Conservation (phyloP, 805 yeast genomes). For the Yarrowia yakushimensis region DNA sequence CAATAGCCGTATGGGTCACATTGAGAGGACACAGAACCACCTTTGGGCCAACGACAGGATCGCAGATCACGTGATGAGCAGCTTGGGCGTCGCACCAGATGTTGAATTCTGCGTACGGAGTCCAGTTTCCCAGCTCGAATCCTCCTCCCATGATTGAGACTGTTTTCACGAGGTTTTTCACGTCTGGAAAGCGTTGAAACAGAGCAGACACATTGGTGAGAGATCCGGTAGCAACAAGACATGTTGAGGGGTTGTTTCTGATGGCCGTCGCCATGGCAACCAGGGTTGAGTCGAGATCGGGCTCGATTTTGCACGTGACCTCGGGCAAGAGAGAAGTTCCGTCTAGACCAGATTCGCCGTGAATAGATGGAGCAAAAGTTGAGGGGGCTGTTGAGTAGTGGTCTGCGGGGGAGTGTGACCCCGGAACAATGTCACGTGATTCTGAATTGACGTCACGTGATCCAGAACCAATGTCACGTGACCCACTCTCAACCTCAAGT, state of each 20-base stretch:
- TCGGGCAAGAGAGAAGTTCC: conserved; percentile 62
- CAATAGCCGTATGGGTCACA: conserved; percentile 63
- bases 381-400: conserved; percentile 54
- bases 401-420: conserved; percentile 27
- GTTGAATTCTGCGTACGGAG: conserved; percentile 68
- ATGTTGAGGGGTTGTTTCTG: conserved; percentile 47
- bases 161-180: conserved; percentile 47
- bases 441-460: background rate
- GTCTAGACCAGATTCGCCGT: conserved; percentile 73
- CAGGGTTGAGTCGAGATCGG: conserved; percentile 41
- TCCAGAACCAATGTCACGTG: too few species aligned
- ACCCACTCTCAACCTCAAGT: background rate
- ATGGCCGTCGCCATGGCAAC: conserved; percentile 46
- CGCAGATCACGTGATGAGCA: conserved; percentile 54
- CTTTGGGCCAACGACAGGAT: conserved; percentile 47
- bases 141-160: conserved; percentile 80
- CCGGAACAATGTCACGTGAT: too few species aligned
- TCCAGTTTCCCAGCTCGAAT: conserved; percentile 45
- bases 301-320: conserved; percentile 40
- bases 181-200: conserved; percentile 52
- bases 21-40: conserved; percentile 62
- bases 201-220: conserved; percentile 67
- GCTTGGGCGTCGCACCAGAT: conserved; percentile 73
- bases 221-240: conserved; percentile 73
- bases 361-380: conserved; percentile 57